Percentiles rank a stretch among this genome's conserved stretches.
phyloP scores from a whole-genome alignment of 768 basidiomycete genomes.

The Podaxis carcinomalis region DNA sequence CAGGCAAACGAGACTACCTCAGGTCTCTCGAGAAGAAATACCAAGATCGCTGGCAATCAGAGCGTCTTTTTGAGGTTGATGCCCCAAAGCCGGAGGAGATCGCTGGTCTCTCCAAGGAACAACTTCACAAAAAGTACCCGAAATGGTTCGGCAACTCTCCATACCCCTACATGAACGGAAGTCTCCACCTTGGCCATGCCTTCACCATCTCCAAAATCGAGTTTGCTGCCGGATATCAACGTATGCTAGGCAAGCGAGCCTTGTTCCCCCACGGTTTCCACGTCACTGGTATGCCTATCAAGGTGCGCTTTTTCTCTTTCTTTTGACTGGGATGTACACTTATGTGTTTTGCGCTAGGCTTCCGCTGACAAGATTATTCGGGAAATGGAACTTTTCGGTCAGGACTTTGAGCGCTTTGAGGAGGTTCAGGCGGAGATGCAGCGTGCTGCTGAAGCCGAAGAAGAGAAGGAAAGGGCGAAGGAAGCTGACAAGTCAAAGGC shows the following conservation, averaged over 20 bases:
- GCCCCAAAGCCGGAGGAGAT: constrained; percentile 71
- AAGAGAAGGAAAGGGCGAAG: constrained; percentile 40
- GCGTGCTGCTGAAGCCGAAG: constrained; percentile 41
- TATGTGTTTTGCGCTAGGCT: constrained; percentile 46
- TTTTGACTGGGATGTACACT: background rate
- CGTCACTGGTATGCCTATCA: constrained; percentile 99
- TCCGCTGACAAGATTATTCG: constrained; percentile 97
- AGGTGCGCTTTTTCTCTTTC: constrained; percentile 49
- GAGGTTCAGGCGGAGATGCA: constrained; percentile 41
- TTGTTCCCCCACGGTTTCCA: constrained; percentile 98
- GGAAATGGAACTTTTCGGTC: constrained; percentile 94
- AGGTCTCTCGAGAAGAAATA: constrained; percentile 80
- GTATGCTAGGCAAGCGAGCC: constrained; percentile 91
- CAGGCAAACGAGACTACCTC: constrained; percentile 88
- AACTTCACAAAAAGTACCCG: constrained; percentile 74
- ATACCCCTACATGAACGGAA: constrained; percentile 98
- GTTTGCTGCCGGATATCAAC: constrained; percentile 91
- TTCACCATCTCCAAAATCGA: constrained; percentile 99
- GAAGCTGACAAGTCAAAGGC: constrained; percentile 65
- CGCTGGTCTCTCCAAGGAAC: constrained; percentile 50
- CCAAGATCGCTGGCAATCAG: constrained; percentile 75
- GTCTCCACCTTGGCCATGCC: constrained; percentile 93
- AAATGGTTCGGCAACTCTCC: constrained; percentile 99
- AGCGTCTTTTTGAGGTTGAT: constrained; percentile 79
- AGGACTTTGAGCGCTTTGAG: constrained; percentile 74